Evolutionary conservation across 306 rosid species (phyloP).

Genomic region (Parietaria judaica): DNA sequence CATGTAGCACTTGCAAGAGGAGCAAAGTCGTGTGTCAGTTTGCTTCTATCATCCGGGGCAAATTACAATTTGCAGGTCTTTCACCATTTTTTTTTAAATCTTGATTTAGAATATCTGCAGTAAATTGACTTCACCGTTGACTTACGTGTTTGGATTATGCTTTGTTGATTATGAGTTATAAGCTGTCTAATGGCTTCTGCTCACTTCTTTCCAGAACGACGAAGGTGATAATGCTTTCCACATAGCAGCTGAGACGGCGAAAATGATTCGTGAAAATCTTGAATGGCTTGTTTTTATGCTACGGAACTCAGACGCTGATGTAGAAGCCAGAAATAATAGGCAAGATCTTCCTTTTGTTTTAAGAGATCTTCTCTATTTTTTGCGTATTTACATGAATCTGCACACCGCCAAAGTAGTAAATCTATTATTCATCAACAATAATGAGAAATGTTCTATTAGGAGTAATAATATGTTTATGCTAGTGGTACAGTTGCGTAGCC

Average conservation of each 20-base stretch:
- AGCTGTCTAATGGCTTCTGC: constrained; percentile 14
- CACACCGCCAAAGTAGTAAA: too few species aligned
- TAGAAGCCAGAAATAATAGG: constrained; percentile 94
- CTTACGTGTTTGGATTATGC: not conserved
- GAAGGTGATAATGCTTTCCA: constrained; percentile 97
- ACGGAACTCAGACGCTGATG: constrained; percentile 67
- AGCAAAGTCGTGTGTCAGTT: constrained; percentile 82
- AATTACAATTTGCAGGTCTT: constrained; percentile 86
- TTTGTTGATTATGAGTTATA: not conserved
- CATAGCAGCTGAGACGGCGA: constrained; percentile 91
- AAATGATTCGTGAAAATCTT: constrained; percentile 95
- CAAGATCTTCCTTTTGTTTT: constrained; percentile 24
- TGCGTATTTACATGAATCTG: too few species aligned
- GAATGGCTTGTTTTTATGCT: constrained; percentile 94
- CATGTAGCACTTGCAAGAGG: constrained; percentile 97
- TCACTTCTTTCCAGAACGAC: constrained; percentile 54
- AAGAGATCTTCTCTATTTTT: not conserved
- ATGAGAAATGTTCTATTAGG: too few species aligned
- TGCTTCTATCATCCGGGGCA: constrained; percentile 87
- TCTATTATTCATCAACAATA: too few species aligned
- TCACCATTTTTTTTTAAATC: constrained; percentile 13
- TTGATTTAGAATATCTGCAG: not conserved
- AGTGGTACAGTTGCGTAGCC: too few species aligned
- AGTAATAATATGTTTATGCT: too few species aligned
- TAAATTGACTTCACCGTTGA: not conserved